Percentiles rank a stretch among this genome's conserved stretches.
phyloP scores from a whole-genome alignment of 2,329 filamentous ascomycete genomes.

The Aurifilum marmelostoma region DNA sequence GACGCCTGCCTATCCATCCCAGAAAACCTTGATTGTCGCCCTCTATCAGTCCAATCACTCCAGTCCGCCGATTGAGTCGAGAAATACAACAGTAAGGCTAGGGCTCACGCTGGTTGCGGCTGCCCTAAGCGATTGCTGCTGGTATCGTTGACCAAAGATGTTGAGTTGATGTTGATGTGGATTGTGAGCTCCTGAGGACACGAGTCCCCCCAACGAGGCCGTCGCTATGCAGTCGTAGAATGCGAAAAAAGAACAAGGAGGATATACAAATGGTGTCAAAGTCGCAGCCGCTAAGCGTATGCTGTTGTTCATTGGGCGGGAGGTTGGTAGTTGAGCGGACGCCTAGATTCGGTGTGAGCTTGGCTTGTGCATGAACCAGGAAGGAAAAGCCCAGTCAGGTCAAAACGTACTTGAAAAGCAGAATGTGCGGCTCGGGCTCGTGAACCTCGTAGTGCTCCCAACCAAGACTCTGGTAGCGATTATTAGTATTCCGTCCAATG shows the following conservation, averaged over 20 bases:
- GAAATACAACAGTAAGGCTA: slow-evolving; percentile 11
- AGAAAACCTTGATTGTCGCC: not conserved
- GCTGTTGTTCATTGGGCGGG: slow-evolving; percentile 52
- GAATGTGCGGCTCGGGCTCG: slow-evolving; percentile 96
- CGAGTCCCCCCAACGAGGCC: slow-evolving; percentile 24
- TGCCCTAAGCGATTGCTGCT: not conserved
- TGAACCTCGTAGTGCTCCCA: slow-evolving; percentile 99
- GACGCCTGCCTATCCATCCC: slow-evolving; percentile 16
- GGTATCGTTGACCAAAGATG: slow-evolving; percentile 7
- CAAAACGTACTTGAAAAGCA: slow-evolving; percentile 88
- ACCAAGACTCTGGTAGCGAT: slow-evolving; percentile 74
- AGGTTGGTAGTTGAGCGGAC: slow-evolving; percentile 82
- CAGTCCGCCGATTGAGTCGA: slow-evolving; percentile 11
- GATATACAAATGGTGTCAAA: slow-evolving; percentile 32
- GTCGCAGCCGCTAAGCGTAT: slow-evolving; percentile 23
- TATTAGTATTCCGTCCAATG: slow-evolving; percentile 26
- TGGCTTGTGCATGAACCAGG: slow-evolving; percentile 18
- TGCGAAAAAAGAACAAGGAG: slow-evolving; percentile 36
- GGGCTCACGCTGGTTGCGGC: not conserved
- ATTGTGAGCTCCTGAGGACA: slow-evolving; percentile 18
- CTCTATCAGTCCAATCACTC: not conserved
- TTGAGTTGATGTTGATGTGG: not conserved
- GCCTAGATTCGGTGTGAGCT: slow-evolving; percentile 53
- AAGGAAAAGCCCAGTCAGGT: not conserved
- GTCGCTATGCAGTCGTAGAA: slow-evolving; percentile 37